Base-by-base conservation (phyloP, 768 basidiomycete genomes). In the Xerocomellus amylosporus region DNA sequence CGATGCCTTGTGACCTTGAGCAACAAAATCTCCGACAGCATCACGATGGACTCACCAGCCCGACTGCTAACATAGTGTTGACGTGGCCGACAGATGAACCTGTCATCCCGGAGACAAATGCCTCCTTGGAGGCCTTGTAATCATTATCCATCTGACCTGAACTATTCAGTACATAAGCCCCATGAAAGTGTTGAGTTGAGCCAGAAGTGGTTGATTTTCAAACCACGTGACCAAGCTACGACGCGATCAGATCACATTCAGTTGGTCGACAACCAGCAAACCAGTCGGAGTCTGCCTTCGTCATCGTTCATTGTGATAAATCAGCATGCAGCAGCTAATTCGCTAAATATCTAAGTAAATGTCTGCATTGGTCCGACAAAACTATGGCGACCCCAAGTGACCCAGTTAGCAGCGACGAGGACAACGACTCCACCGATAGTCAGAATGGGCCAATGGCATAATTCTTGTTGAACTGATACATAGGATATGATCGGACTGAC, bases 41-140 rank as follows among this genome's bases (percentile, higher is more conserved):
- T 53, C 31, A 37, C 26, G 41, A 20, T 24, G 41, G 33, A 76
- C 85, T 68, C 59, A 88, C 90, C 69, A 88, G 61, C 5, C 81
- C 82, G 8, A 83, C 81, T 20, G 75, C 58, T n/a, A 84, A 87
- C 26, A 94, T 74, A 45, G 79, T 59, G 64, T 92, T 90, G 61
- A 94, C 75, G 63, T 86, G 83, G 2, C 66, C 66, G 4, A 94
- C 75, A 3, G 84, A 80, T 0, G 88, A 87, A 2, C 93, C 93
- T 1, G 77, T 78, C 71, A 78, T 81, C 37, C 84, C 82, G 8
- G 90, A 84, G 37, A 93, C 87, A 64, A 94, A 96, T 0, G 81
- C 82, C 73, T 92, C 89, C 70, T 96, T 96, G 9, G 79, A 82
- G 8, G 76, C 60, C 69, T 91, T 93, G 79, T 95, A 95, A 43